Evolutionary conservation across 1,284 basidiomycete genomes (phyloP).

Genomic region (Kwoniella shivajii): DNA sequence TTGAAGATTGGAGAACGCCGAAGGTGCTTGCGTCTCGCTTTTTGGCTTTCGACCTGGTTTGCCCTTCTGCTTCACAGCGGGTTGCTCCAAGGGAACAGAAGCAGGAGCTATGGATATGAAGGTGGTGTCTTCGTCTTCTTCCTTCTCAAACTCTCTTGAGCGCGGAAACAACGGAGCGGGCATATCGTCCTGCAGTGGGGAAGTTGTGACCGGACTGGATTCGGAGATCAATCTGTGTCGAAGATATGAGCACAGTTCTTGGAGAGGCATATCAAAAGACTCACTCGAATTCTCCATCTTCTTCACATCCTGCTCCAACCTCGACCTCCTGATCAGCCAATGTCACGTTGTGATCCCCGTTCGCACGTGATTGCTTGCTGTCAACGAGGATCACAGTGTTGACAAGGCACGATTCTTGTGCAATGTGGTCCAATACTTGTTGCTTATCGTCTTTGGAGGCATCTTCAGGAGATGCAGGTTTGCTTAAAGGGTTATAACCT

Average conservation of each 20-base stretch:
- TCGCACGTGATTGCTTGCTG: no score
- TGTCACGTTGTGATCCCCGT: no score
- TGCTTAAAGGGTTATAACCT: no score
- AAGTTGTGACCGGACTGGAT: neutral
- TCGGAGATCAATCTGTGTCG: neutral
- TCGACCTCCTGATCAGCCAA: no score
- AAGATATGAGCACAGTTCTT: no score
- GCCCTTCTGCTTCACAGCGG: neutral
- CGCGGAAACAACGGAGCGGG: no score
- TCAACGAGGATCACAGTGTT: neutral
- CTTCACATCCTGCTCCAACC: neutral
- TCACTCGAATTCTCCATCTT: neutral
- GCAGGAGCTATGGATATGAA: no score
- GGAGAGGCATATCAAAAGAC: neutral
- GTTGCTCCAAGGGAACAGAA: no score
- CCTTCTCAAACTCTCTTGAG: no score
- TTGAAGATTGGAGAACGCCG: neutral
- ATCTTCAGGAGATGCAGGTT: neutral
- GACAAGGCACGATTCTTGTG: neutral
- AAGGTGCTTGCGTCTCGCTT: neutral
- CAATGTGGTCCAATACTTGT: neutral
- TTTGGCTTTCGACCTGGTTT: neutral
- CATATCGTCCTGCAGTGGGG: no score
- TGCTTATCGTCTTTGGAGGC: neutral
- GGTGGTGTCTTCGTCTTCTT: no score